A percentile compares a stretch with the other conserved stretches of the same genome.
Conservation (phyloP, 768 basidiomycete genomes). For the Agaricus bisporus region DNA sequence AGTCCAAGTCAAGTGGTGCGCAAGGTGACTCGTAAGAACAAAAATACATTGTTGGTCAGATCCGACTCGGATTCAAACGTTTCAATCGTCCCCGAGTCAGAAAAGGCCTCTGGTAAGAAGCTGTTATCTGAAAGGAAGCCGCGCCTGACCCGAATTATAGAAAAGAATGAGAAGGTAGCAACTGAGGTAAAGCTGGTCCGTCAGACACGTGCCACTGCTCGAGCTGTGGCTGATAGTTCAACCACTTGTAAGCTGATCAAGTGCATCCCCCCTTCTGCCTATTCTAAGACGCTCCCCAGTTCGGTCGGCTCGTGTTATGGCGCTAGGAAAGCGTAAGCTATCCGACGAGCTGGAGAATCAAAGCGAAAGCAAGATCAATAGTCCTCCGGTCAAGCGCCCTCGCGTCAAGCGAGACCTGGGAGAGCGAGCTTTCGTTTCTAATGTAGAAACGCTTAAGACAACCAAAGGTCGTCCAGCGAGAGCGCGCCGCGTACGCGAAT, state of each 20-base stretch:
- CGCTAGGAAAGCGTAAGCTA: neutral
- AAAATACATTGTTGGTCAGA: neutral
- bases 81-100: neutral
- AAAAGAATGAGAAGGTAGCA: neutral
- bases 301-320: neutral
- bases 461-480: conserved; percentile 16
- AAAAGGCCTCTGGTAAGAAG: neutral
- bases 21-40: conserved; percentile 2
- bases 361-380: neutral
- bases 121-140: neutral
- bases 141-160: neutral
- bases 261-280: neutral
- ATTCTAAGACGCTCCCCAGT: neutral
- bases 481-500: conserved; percentile 25
- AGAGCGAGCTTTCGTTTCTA: neutral
- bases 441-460: neutral
- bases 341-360: neutral
- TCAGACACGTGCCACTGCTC: conserved; percentile 3
- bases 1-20: neutral
- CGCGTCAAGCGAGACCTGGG: conserved; percentile 1
- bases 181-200: neutral
- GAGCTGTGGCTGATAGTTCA: neutral
- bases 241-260: neutral
- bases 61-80: conserved; percentile 1
- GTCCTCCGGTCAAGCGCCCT: conserved; percentile 1